Evolutionary conservation across 1,284 basidiomycete genomes (phyloP).

Genomic region (Pterulicium gracile): DNA sequence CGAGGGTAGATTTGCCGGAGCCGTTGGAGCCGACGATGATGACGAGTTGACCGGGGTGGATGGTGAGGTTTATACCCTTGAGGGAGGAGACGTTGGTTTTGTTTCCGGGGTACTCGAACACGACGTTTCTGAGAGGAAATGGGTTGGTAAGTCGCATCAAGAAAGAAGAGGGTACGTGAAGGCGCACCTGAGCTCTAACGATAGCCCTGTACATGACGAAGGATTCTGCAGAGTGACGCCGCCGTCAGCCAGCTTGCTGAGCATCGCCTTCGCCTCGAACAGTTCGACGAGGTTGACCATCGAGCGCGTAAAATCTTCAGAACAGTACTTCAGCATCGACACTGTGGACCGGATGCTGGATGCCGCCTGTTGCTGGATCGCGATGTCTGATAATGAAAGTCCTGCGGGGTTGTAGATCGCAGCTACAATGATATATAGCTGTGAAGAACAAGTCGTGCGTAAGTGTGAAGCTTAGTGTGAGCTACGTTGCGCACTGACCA

Average conservation of each 20-base stretch:
- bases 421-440: constrained; percentile 25
- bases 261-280: constrained; percentile 11
- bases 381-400: constrained; percentile 24
- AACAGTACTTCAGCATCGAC: constrained; percentile 1
- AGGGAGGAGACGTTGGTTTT: constrained; percentile 28
- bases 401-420: constrained; percentile 20
- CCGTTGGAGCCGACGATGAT: constrained; percentile 38
- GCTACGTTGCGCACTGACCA: constrained; percentile 18
- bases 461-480: too few relatives aligned
- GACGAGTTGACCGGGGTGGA: constrained; percentile 33
- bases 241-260: constrained; percentile 16
- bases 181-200: constrained; percentile 24
- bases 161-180: too few relatives aligned
- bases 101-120: constrained; percentile 34
- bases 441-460: background rate
- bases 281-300: constrained; percentile 12
- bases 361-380: constrained; percentile 21
- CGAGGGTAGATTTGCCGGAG: constrained; percentile 36
- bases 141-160: constrained; percentile 21
- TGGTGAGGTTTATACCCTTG: constrained; percentile 27
- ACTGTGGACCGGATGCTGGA: constrained; percentile 15
- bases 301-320: constrained; percentile 9
- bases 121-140: constrained; percentile 26
- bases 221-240: constrained; percentile 12
- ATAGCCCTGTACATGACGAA: constrained; percentile 22